A percentile compares a stretch with the other conserved stretches of the same genome.
Conservation (phyloP, 164 flowering plant genomes). For the Magnolia officinalis region DNA sequence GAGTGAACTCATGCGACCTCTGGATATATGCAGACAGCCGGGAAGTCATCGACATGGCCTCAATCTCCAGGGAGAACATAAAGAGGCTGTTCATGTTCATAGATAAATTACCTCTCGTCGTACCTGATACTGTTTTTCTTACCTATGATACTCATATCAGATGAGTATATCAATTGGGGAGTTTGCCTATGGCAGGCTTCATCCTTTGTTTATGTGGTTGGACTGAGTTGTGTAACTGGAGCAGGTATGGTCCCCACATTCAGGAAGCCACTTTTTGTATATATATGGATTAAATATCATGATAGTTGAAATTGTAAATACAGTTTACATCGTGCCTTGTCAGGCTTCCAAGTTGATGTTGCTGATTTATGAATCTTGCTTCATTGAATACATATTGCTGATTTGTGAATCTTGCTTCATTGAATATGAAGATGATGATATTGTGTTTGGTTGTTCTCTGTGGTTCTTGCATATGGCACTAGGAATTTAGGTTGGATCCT, state of each 20-base stretch:
- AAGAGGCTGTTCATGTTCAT: conserved; percentile 66
- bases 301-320: conserved; percentile 15
- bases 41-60: conserved; percentile 48
- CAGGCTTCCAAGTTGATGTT: conserved; percentile 4
- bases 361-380: conserved; percentile 5
- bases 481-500: too few relatives aligned
- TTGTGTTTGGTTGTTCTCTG: background rate
- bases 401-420: conserved; percentile 5
- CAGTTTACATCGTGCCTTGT: conserved; percentile 6
- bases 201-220: background rate
- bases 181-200: background rate
- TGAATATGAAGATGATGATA: background rate
- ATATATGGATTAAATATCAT: conserved; percentile 1
- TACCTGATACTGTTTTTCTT: conserved; percentile 48
- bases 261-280: conserved; percentile 10
- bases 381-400: background rate
- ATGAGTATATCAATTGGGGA: conserved; percentile 17
- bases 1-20: conserved; percentile 74
- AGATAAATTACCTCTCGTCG: conserved; percentile 66
- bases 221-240: background rate
- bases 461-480: too few relatives aligned
- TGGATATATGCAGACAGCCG: conserved; percentile 61
- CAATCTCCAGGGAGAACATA: conserved; percentile 57
- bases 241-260: background rate
- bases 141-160: conserved; percentile 47